Conservation (phyloP, 2,329 filamentous ascomycete species). For the Phaeosphaeriaceae sp. region DNA sequence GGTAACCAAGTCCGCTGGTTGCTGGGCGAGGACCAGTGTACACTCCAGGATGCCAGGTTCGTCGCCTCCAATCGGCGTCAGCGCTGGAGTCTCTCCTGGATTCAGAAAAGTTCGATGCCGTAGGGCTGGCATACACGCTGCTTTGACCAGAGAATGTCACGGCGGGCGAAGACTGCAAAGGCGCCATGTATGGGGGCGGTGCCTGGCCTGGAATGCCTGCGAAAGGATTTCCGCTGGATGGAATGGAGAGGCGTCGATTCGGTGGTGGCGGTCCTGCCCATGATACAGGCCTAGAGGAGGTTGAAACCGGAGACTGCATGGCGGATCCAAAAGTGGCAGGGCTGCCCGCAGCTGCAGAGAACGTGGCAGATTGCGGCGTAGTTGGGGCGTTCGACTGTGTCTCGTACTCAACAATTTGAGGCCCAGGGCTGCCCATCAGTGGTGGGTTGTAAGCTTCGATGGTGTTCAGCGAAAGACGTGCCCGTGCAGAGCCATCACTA, state of each 20-base stretch:
- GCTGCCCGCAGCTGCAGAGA: constrained; percentile 77
- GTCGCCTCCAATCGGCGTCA: constrained; percentile 80
- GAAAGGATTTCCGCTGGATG: constrained; percentile 77
- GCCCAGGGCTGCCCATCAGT: constrained; percentile 66
- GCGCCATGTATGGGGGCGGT: constrained; percentile 64
- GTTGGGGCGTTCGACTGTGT: constrained; percentile 75
- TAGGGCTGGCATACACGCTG: constrained; percentile 72
- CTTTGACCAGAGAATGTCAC: constrained; percentile 63
- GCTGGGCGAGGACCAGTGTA: constrained; percentile 65
- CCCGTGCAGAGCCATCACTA: constrained; percentile 66
- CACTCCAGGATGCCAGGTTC: constrained; percentile 90
- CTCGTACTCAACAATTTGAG: constrained; percentile 69
- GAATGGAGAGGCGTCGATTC: constrained; percentile 80
- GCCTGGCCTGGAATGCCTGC: constrained; percentile 69
- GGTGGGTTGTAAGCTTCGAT: constrained; percentile 70
- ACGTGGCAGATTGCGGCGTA: constrained; percentile 84
- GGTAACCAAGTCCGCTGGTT: constrained; percentile 77
- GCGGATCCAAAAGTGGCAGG: constrained; percentile 71
- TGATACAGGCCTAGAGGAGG: constrained; percentile 72
- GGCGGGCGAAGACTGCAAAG: constrained; percentile 62
- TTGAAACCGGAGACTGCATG: constrained; percentile 75
- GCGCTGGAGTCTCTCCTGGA: constrained; percentile 71
- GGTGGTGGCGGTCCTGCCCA: constrained; percentile 75
- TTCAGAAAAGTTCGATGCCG: constrained; percentile 67
- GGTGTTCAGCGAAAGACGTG: constrained; percentile 62